Evolutionary conservation across 192 early-diverging fungal genomes (phyloP).

Genomic region (Coemansia umbellata): DNA sequence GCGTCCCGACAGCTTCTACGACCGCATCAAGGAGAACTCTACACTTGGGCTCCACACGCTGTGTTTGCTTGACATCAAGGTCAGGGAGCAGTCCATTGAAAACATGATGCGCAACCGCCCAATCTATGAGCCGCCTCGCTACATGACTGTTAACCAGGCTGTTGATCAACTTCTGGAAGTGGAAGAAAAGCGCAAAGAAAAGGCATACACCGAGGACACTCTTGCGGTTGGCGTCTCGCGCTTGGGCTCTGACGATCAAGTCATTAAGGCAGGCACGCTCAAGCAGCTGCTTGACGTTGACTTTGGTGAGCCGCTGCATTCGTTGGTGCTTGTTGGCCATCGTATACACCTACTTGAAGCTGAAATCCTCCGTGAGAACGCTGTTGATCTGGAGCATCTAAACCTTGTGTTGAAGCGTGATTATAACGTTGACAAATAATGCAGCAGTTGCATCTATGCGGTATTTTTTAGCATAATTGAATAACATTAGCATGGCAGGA

Average conservation of each 20-base stretch:
- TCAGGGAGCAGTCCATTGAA: conserved; percentile 94
- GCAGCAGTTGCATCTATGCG: too few species aligned
- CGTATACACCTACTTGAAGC: conserved; percentile 92
- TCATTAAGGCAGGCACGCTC: conserved; percentile 84
- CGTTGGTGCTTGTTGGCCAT: conserved; percentile 83
- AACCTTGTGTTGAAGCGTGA: conserved; percentile 64
- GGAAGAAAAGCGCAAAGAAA: conserved; percentile 71
- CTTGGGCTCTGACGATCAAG: conserved; percentile 78
- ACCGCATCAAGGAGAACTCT: conserved; percentile 84
- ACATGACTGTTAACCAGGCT: conserved; percentile 95
- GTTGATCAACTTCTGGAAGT: conserved; percentile 90
- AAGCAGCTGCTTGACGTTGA: conserved; percentile 76
- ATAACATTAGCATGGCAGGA: too few species aligned
- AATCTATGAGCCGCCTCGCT: conserved; percentile 97
- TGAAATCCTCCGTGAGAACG: conserved; percentile 77
- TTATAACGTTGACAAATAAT: conserved; percentile 51
- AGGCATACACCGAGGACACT: conserved; percentile 72
- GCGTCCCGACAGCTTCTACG: conserved; percentile 96
- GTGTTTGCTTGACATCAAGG: conserved; percentile 96
- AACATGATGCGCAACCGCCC: conserved; percentile 89
- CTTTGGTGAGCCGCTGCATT: conserved; percentile 94
- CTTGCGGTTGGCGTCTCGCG: conserved; percentile 91
- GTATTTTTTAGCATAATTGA: too few species aligned
- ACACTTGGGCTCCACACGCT: conserved; percentile 87
- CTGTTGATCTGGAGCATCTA: conserved; percentile 61